Conservation (phyloP, 208 protist species). For the Jaenimonas drosophilae region DNA sequence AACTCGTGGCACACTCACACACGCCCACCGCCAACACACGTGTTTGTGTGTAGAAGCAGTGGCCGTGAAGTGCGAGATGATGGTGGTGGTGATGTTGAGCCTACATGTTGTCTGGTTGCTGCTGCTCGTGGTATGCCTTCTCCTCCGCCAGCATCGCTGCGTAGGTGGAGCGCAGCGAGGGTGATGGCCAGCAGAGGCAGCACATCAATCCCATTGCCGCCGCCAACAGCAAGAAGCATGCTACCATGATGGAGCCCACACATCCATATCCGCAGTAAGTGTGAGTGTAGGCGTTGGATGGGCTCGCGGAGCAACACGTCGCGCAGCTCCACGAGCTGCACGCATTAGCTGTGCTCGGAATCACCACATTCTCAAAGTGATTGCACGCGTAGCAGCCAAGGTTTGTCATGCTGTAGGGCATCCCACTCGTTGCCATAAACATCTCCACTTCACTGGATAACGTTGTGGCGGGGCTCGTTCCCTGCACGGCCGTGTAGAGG, state of each 20-base stretch:
- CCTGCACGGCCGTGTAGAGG: constrained; percentile 10
- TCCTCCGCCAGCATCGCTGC: constrained; percentile 5
- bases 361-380: constrained; percentile 16
- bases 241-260: constrained; percentile 29
- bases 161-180: constrained; percentile 32
- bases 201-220: constrained; percentile 20
- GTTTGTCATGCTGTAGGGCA: constrained; percentile 16
- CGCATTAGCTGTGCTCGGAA: constrained; percentile 14
- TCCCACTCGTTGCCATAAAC: constrained; percentile 20
- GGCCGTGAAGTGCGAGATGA: no score
- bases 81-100: no score
- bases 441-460: neutral
- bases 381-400: constrained; percentile 31
- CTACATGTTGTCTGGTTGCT: no score
- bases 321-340: constrained; percentile 8
- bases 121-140: constrained; percentile 4
- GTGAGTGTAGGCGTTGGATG: constrained; percentile 34
- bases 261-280: constrained; percentile 37
- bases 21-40: no score
- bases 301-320: constrained; percentile 6
- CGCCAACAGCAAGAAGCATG: constrained; percentile 19
- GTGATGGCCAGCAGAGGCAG: constrained; percentile 33
- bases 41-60: no score
- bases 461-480: neutral
- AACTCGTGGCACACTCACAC: no score